Percentiles rank a stretch among this genome's conserved stretches.
Evolutionary conservation across 306 rosid genomes (phyloP).

Genomic region (Citrullus colocynthis): DNA sequence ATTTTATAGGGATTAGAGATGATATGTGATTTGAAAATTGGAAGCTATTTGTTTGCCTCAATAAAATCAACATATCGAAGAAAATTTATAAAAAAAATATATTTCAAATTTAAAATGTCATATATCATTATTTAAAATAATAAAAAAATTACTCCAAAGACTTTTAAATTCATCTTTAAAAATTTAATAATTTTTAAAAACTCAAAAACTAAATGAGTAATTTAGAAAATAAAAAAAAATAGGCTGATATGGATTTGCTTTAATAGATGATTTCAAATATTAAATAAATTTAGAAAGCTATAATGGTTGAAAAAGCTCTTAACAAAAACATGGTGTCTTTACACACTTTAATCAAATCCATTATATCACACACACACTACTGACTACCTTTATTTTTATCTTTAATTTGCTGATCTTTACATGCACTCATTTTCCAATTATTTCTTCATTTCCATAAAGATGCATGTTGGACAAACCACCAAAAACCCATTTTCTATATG

Average conservation of each 20-base stretch:
- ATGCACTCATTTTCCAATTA: slow-evolving; percentile 1
- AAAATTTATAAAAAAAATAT: too few relatives aligned
- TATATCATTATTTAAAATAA: too few relatives aligned
- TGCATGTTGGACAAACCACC: slow-evolving; percentile 5
- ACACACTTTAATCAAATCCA: slow-evolving; percentile 4
- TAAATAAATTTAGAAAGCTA: background rate
- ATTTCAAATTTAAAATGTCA: too few relatives aligned
- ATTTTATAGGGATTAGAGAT: too few relatives aligned
- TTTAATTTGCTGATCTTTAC: background rate
- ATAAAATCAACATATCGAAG: too few relatives aligned
- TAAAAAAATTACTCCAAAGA: too few relatives aligned
- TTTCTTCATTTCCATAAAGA: background rate
- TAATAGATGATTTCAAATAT: background rate
- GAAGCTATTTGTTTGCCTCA: too few relatives aligned
- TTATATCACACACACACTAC: background rate
- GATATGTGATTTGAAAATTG: too few relatives aligned
- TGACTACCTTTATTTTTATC: background rate
- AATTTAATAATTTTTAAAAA: too few relatives aligned
- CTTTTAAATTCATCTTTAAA: too few relatives aligned
- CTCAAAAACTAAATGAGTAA: too few relatives aligned
- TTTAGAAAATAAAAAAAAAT: too few relatives aligned
- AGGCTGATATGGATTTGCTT: background rate
- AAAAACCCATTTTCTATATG: background rate
- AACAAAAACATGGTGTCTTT: background rate
- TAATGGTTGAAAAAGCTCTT: background rate